A percentile compares a stretch with the other conserved stretches of the same genome.
Conservation (phyloP, 1,284 basidiomycete genomes). For the Cystobasidiaceae sp. region DNA sequence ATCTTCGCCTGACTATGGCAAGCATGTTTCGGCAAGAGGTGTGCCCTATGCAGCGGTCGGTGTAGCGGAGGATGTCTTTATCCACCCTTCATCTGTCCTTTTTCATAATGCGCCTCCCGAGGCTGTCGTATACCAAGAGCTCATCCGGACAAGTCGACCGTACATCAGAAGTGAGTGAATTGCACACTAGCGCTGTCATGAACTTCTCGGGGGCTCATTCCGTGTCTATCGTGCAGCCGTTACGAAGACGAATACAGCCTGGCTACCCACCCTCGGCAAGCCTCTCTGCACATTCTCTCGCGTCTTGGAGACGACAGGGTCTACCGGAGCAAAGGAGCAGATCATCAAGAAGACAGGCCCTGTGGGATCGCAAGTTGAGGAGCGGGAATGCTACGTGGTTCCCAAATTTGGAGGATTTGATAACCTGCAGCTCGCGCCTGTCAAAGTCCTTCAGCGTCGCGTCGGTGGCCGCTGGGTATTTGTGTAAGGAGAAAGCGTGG, state of each 20-base stretch:
- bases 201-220: background rate
- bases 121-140: slow-evolving; percentile 78
- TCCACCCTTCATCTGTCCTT: slow-evolving; percentile 83
- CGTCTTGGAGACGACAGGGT: slow-evolving; percentile 56
- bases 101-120: slow-evolving; percentile 71
- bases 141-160: slow-evolving; percentile 65
- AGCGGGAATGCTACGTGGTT: slow-evolving; percentile 35
- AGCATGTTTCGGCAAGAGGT: slow-evolving; percentile 68
- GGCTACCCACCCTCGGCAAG: slow-evolving; percentile 75
- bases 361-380: slow-evolving; percentile 17
- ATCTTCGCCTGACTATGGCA: slow-evolving; percentile 55
- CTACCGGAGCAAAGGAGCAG: no score
- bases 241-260: slow-evolving; percentile 80
- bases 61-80: slow-evolving; percentile 78
- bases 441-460: slow-evolving; percentile 33
- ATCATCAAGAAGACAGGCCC: no score
- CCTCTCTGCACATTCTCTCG: slow-evolving; percentile 84
- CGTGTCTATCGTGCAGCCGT: slow-evolving; percentile 55
- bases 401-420: slow-evolving; percentile 36
- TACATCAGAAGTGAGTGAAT: slow-evolving; percentile 71
- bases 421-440: slow-evolving; percentile 34
- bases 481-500: background rate
- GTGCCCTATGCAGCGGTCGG: slow-evolving; percentile 81
- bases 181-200: slow-evolving; percentile 3
- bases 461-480: slow-evolving; percentile 36